Base-by-base conservation (phyloP, 2,329 filamentous ascomycete genomes). In the Aspergillus pseudoterreus region DNA sequence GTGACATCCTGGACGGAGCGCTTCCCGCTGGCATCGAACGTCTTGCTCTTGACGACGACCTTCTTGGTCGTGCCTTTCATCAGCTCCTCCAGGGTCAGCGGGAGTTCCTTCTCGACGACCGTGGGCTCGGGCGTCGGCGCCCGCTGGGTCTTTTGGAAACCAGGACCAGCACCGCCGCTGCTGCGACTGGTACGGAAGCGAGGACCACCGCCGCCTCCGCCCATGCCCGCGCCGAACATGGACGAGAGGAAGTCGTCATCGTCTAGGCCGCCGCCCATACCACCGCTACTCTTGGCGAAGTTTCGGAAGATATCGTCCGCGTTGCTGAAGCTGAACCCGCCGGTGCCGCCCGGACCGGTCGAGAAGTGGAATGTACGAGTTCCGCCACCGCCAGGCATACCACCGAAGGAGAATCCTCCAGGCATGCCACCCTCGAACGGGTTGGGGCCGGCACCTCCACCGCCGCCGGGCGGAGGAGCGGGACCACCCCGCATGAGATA, bases 41-140 rank as follows among this genome's bases (percentile, higher is more conserved):
- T 91, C 83, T 97, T 97, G 65, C 92, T 84, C 78, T 96, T 96
- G 58, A 97, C 95, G 77, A 94, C 95, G 81, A 99, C 90, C 80
- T 95, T 96, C 82, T 99, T 99, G 45, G 87, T 90, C 33, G 85
- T 84, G 38, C 94, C 94, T 22, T 81, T 85, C 76, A 84, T 97
- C 55, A 97, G 75, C 65, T 99, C 94, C 71, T 99, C 94, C 32
- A 99, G 76, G 2, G 87, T 84, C 19, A 99, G 77, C 2, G 86
- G 83, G 56, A 99, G 72, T 43, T 88, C 84, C 64, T 89, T 87
- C 74, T 97, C 92, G 10, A 97, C 86, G 1, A 95, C 92, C 0
- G 91, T 91, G 15, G 95, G 88, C 68, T 97, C 92, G 0, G 90
- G 88, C 3, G 90, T 90, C 12, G 71, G 72, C 4, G 71, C 67